phyloP scores from a whole-genome alignment of 1,284 basidiomycete genomes.

The Phlebopus sp. region DNA sequence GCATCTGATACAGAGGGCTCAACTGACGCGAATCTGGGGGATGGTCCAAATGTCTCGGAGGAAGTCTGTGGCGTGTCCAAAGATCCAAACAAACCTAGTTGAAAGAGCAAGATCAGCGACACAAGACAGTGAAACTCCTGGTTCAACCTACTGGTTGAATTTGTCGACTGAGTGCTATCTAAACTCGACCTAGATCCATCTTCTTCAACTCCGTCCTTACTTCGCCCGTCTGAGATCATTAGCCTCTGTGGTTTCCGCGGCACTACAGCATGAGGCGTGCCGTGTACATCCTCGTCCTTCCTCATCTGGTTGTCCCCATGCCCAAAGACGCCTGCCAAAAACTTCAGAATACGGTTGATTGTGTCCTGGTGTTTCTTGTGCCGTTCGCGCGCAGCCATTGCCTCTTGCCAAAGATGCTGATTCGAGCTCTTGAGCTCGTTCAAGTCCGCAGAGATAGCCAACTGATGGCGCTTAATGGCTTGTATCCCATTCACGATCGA shows the following conservation, averaged over 20 bases:
- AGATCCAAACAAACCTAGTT: conserved; percentile 30
- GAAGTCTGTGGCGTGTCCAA: conserved; percentile 32
- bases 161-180: conserved; percentile 29
- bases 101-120: conserved; percentile 9
- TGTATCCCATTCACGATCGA: conserved; percentile 81
- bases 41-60: conserved; percentile 27
- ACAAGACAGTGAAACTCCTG: neutral
- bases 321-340: conserved; percentile 92
- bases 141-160: conserved; percentile 12
- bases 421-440: conserved; percentile 88
- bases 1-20: conserved; percentile 24
- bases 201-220: conserved; percentile 18
- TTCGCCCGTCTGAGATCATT: conserved; percentile 60
- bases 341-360: conserved; percentile 94
- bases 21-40: conserved; percentile 22
- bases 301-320: conserved; percentile 40
- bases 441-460: conserved; percentile 83
- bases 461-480: conserved; percentile 90
- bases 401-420: conserved; percentile 90
- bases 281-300: conserved; percentile 42
- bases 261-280: conserved; percentile 44
- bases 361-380: conserved; percentile 94
- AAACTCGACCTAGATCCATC: conserved; percentile 26
- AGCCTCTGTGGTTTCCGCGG: conserved; percentile 53
- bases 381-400: conserved; percentile 73